Base-by-base conservation (phyloP, 2,329 filamentous ascomycete species). In the Helminthosporium solani region DNA sequence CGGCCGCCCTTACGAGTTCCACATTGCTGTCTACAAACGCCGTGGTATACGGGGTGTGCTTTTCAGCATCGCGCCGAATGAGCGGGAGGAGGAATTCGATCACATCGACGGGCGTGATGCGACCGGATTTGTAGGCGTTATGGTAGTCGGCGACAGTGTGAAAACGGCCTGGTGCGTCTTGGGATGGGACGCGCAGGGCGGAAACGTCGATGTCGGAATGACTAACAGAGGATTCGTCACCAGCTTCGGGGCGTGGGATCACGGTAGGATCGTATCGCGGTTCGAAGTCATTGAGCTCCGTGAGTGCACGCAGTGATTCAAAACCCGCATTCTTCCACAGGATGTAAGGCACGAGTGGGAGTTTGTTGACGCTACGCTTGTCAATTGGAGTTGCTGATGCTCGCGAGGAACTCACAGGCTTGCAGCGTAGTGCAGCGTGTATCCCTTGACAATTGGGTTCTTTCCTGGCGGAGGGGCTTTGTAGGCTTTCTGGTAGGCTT, bases 281-380 rank as follows among this genome's bases (percentile, higher is more conserved):
- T 33, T 75, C 66, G 49, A 79, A 79, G 40, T 79, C 70, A 38
- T 81, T 72, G 23, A 89, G 71, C 16, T 76, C 67, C 19, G 73
- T 72, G 46, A 83, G 76, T 28, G 77, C 71, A 37, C 80, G 79
- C 33, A 88, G 71, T 3, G 72, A 68, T 37, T 70, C 72, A 60
- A 89, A 87, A 31, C 83, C 83, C 16, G 87, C 85, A 72, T 90
- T 89, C 39, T 71, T 73, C 85, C 86, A 95, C 51, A 91, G 77
- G 36, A 80, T 70, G 45, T 76, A 79, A 49, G 87, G 85, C 7
- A 92, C 52, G 34, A 80, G 75, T 9, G 74, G 72, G n/a, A 84
- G 71, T 20, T 79, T 80, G 1, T 81, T 74, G 34, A 90, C 70
- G 16, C 85, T 87, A 38, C 28, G 35, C n/a, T 41, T 21, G 39